Evolutionary conservation across 768 basidiomycete species (phyloP), one percentile per base, ranked within the genome.

Genomic region (Auricularia auricula-judae): DNA sequence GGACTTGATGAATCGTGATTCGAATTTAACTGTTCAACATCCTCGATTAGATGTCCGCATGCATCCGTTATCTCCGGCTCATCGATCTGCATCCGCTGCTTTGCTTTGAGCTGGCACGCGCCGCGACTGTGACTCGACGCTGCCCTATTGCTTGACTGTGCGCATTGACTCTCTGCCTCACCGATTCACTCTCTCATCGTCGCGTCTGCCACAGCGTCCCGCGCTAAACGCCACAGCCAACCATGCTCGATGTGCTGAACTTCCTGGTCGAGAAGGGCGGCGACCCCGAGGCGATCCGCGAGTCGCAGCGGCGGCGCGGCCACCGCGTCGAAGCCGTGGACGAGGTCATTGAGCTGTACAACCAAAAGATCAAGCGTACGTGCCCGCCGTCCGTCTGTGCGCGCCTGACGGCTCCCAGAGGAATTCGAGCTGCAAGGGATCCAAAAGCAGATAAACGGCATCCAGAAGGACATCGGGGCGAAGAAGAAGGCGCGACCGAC

Each of bases 291-390:
- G 84, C 86, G 72, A 94, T 98, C 67, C 80, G 88, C 64, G 93
- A 93, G 70, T 98, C 95, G 3, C 96, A 99, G 78, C 80, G 86
- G 71, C 94, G 92, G 76, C 85, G 97, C 60, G 91, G 90, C 10
- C 87, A 93, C 64, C 82, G 89, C 21, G 91, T 91, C 62, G 95
- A 94, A 74, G 74, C 97, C 68, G 95, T 98, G 16, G 94, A 98
- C 75, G 93, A 98, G 74, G 84, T 98, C 65, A 86, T 98, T 65
- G 84, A 85, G 71, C 86, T 95, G 86, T 97, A 98, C 71, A 76
- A 82, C 10, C 90, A 93, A 69, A 98, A 95, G 93, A 92, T 93
- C 62, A 91, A 93, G 76, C 86, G 97, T 97, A 73, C 72, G 91
- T 84, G 35, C 21, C 10, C 16, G 36, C n/a, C 60, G 12, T 44